These are phyloP conservation scores for Naganishia sp. DNA, from an alignment of 1,284 basidiomycete genomes.

Conservation along the genomic window DNA sequence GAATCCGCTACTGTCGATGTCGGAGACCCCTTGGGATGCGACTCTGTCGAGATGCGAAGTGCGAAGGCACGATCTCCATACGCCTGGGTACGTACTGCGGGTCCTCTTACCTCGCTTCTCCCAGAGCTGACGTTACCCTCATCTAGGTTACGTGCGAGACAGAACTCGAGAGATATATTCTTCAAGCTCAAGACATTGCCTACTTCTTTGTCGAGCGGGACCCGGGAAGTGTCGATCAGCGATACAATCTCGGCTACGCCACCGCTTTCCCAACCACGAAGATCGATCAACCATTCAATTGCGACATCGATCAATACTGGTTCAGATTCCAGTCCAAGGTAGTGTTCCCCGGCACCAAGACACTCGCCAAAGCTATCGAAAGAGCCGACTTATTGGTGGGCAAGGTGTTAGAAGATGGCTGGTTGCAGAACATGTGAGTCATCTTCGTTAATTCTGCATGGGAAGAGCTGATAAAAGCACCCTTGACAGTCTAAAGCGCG, in stretches of 20 bases:
- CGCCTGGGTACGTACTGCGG: neutral
- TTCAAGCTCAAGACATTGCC: neutral
- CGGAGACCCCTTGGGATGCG: conserved; percentile 11
- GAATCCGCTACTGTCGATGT: neutral
- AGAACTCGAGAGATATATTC: conserved; percentile 1
- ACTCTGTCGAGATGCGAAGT: conserved; percentile 4
- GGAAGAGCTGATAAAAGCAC: no score
- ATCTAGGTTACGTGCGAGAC: conserved; percentile 2
- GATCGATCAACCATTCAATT: neutral
- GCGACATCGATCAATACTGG: no score
- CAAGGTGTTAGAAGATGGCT: no score
- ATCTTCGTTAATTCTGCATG: no score
- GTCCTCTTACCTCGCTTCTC: neutral
- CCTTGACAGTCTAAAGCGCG: neutral
- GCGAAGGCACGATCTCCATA: conserved; percentile 3
- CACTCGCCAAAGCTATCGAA: no score
- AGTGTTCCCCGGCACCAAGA: no score
- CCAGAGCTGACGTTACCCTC: neutral
- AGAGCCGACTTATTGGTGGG: no score
- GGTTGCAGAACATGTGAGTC: no score
- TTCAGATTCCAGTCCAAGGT: no score
- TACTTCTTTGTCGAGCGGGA: conserved; percentile 7
- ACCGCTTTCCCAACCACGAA: neutral
- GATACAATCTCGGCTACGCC: conserved; percentile 1
- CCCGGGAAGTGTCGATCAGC: neutral